phyloP scores from a whole-genome alignment of 2,329 filamentous ascomycete species.

The Lachnellula subtilissima region DNA sequence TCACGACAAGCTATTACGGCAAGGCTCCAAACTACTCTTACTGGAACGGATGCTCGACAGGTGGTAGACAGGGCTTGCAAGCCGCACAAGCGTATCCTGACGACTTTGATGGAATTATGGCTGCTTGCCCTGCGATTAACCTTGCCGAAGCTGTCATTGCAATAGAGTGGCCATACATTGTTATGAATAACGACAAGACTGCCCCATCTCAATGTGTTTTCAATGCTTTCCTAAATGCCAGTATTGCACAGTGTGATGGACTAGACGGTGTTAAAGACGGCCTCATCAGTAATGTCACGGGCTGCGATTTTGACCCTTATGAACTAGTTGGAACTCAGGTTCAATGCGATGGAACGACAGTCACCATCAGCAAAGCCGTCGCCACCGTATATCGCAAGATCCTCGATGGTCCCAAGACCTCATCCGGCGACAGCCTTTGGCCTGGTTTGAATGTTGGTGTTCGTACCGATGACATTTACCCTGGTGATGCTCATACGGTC shows the following conservation, averaged over 20 bases:
- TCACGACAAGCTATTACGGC: slow-evolving; percentile 33
- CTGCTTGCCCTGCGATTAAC: slow-evolving; percentile 36
- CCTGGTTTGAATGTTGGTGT: slow-evolving; percentile 4
- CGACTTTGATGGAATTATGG: slow-evolving; percentile 38
- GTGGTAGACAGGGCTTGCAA: slow-evolving; percentile 36
- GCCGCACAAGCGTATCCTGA: slow-evolving; percentile 35
- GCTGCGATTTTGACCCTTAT: slow-evolving; percentile 14
- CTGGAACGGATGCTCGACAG: slow-evolving; percentile 36
- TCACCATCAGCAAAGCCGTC: slow-evolving; percentile 2
- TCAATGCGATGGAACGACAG: slow-evolving; percentile 8
- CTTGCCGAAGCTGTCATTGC: slow-evolving; percentile 2
- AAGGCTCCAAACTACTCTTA: slow-evolving; percentile 33
- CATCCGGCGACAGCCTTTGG: slow-evolving; percentile 6
- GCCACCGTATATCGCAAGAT: slow-evolving; percentile 7
- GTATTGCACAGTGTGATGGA: slow-evolving; percentile 11
- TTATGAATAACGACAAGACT: slow-evolving; percentile 12
- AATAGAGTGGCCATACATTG: slow-evolving; percentile 10
- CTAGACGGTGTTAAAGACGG: slow-evolving; percentile 19
- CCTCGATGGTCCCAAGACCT: slow-evolving; percentile 2
- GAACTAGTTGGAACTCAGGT: slow-evolving; percentile 4
- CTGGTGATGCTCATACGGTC: not conserved
- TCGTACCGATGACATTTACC: not conserved
- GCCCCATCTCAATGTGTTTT: slow-evolving; percentile 12
- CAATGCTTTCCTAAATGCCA: slow-evolving; percentile 7
- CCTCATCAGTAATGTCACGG: slow-evolving; percentile 6